Conservation (phyloP, 306 rosid species). For the Rosa multiflora region DNA sequence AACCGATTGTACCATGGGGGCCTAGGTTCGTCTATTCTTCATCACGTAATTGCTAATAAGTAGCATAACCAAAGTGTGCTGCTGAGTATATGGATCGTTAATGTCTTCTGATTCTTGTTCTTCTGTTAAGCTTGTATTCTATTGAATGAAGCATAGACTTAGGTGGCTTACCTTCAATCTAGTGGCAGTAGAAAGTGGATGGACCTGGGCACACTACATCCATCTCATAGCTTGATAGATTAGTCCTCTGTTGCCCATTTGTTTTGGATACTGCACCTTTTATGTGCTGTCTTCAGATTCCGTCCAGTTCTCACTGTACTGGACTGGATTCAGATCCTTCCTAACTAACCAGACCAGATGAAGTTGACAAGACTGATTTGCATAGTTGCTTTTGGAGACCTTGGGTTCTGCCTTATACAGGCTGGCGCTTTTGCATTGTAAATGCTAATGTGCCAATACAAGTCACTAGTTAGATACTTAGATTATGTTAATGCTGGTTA, state of each 20-base stretch:
- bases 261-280: not conserved
- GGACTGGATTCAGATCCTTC: not conserved
- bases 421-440: not conserved
- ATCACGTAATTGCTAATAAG: constrained; percentile 23
- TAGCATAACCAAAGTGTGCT: not conserved
- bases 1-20: constrained; percentile 96
- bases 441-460: not conserved
- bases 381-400: not conserved
- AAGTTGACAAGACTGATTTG: not conserved
- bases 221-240: not conserved
- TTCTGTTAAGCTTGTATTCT: constrained; percentile 5
- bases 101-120: constrained; percentile 2
- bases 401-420: not conserved
- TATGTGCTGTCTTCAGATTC: constrained; percentile 8
- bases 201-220: not conserved
- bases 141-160: not conserved
- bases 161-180: not conserved
- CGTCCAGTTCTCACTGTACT: not conserved
- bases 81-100: not conserved
- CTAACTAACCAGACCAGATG: not conserved
- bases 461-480: not conserved
- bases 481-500: not conserved
- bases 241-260: not conserved
- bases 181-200: not conserved
- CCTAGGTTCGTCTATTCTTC: constrained; percentile 66